phyloP scores from a whole-genome alignment of 1,139 yeast species.

The Taphrina pruni region DNA sequence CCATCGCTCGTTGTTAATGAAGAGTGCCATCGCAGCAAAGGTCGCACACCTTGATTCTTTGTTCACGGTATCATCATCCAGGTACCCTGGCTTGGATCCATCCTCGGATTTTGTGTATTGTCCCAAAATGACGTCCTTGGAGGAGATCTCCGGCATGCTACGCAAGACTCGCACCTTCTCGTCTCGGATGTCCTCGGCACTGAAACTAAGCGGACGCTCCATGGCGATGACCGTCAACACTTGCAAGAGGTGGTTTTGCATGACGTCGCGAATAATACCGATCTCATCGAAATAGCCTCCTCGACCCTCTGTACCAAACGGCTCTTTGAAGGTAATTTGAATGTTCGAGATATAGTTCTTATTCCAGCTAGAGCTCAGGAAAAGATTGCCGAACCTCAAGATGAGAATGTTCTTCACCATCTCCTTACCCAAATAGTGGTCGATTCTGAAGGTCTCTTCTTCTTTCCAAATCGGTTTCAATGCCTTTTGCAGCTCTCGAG shows the following conservation, averaged over 20 bases:
- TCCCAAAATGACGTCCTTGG: conserved; percentile 75
- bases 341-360: conserved; percentile 74
- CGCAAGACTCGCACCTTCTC: conserved; percentile 92
- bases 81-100: conserved; percentile 85
- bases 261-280: conserved; percentile 96
- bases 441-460: conserved; percentile 92
- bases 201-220: conserved; percentile 92
- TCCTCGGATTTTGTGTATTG: conserved; percentile 86
- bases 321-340: conserved; percentile 92
- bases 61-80: conserved; percentile 91
- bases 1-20: conserved; percentile 93
- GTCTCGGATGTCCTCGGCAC: conserved; percentile 92
- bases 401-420: conserved; percentile 93
- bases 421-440: conserved; percentile 96
- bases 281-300: conserved; percentile 96
- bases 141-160: conserved; percentile 72
- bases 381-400: conserved; percentile 85
- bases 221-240: conserved; percentile 88
- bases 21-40: conserved; percentile 80
- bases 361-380: conserved; percentile 87
- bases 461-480: conserved; percentile 87
- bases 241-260: conserved; percentile 96
- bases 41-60: conserved; percentile 85
- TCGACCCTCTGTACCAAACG: conserved; percentile 97
- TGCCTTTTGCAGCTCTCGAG: conserved; percentile 74